Percentiles rank a stretch among this genome's conserved stretches.
Evolutionary conservation across 2,329 filamentous ascomycete species (phyloP).

Genomic region (Paramyrothecium sp.): DNA sequence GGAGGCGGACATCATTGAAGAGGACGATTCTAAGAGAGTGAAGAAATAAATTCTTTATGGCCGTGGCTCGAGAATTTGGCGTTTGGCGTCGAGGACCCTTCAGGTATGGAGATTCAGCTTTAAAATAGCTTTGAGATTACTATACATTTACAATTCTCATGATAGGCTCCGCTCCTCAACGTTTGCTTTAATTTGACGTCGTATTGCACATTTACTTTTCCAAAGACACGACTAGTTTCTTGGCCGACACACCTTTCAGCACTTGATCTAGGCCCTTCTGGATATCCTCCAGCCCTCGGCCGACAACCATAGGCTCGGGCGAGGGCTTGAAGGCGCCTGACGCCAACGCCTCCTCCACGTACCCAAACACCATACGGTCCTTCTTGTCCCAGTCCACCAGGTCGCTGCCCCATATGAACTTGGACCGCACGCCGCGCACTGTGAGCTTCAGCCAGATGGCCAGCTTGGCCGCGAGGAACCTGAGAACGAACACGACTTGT

Average conservation of each 20-base stretch:
- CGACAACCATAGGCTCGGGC: slow-evolving; percentile 7
- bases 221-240: slow-evolving; percentile 10
- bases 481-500: neutral
- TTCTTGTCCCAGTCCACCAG: slow-evolving; percentile 4
- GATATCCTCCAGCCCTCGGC: slow-evolving; percentile 6
- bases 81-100: slow-evolving; percentile 25
- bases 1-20: slow-evolving; percentile 39
- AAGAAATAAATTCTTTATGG: slow-evolving; percentile 25
- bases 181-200: neutral
- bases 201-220: neutral
- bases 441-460: slow-evolving; percentile 3
- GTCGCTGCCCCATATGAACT: slow-evolving; percentile 6
- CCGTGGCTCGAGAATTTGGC: slow-evolving; percentile 26
- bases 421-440: slow-evolving; percentile 3
- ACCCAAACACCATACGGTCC: slow-evolving; percentile 6
- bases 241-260: slow-evolving; percentile 1
- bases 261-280: slow-evolving; percentile 4
- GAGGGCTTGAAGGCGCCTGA: neutral
- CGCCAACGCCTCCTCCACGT: slow-evolving; percentile 4
- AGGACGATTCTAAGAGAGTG: slow-evolving; percentile 36
- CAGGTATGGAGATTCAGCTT: neutral
- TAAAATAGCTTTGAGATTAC: slow-evolving; percentile 16
- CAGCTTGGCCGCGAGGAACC: neutral
- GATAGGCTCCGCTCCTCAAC: no score
- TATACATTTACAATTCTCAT: slow-evolving; percentile 7